These are phyloP conservation scores for Ceratorhiza oryzae-sativae DNA, from an alignment of 1,284 basidiomycete genomes.

Conservation along the genomic window DNA sequence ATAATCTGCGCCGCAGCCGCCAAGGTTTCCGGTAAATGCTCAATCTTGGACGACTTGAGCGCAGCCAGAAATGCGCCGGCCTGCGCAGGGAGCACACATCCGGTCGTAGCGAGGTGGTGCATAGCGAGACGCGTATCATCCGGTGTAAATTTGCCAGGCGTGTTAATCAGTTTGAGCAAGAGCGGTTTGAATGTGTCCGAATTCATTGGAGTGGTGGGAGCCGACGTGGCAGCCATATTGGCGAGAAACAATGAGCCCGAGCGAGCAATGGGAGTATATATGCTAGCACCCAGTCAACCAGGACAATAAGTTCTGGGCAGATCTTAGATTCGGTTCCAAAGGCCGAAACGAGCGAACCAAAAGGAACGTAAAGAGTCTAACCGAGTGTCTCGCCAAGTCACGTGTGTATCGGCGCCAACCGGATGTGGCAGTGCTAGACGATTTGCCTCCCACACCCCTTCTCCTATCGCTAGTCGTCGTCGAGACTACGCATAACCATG, in stretches of 20 bases:
- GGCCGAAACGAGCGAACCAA: no score
- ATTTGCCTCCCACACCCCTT: conserved; percentile 39
- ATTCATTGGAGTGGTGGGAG: conserved; percentile 15
- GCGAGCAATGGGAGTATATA: not conserved
- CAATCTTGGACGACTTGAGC: conserved; percentile 76
- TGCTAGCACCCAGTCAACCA: not conserved
- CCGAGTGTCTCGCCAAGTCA: not conserved
- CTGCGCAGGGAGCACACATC: conserved; percentile 67
- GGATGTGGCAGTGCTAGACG: conserved; percentile 1
- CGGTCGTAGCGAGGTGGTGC: conserved; percentile 73
- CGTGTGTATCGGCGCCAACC: conserved; percentile 3
- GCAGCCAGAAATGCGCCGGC: conserved; percentile 86
- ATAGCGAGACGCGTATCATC: conserved; percentile 75
- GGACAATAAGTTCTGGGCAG: not conserved
- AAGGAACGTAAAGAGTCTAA: no score
- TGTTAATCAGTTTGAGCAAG: conserved; percentile 76
- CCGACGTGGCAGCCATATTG: not conserved
- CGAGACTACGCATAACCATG: conserved; percentile 61
- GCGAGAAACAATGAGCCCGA: not conserved
- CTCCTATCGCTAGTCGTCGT: not conserved
- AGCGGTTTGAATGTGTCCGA: conserved; percentile 76
- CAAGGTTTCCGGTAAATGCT: conserved; percentile 75
- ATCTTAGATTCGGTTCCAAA: not conserved
- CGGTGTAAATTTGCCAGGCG: conserved; percentile 75
- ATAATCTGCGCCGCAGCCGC: conserved; percentile 79